Base-by-base conservation (phyloP, 2,329 filamentous ascomycete genomes). In the Aspergillus floridensis region DNA sequence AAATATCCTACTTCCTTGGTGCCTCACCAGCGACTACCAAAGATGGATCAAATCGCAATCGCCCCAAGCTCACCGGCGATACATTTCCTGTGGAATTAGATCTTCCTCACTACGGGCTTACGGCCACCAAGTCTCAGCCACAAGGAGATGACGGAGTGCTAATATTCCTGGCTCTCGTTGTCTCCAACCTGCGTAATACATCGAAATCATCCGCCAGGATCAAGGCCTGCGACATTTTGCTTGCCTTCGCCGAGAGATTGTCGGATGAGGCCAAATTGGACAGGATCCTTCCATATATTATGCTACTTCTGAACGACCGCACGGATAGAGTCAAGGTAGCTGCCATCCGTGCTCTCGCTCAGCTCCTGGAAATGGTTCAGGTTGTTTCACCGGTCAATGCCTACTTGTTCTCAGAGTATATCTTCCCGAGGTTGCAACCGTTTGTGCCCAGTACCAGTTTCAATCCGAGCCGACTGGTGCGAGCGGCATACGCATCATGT, bases 181-280 rank as follows among this genome's bases (percentile, higher is more conserved):
- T 93, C 6, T 91, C 93, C 2, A 96, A 92, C 21, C 77, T 99
- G 65, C 86, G 95, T 62, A 96, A 93, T 61, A 96, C 93, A 14
- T 91, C 92, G 5, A 88, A 93, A 66, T 87, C 93, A 3, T 89
- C 91, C n/a, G 91, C 93, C 26, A 89, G 92, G 66, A 82, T 97
- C 47, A 88, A 92, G 67, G 95, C 92, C 1, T 96, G 95, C 70
- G 95, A 99, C 73, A 83, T 99, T 46, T 82, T 99, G 51, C 79
- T 99, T 53, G 93, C 93, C 2, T 97, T 99, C 73, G 88, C 93
- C 0, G 93, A 98, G 76, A 84, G 90, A 60, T 77, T 98, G 24
- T 96, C 93, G 0, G 96, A 99, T 72, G 95, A 99, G 76, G 93
- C 93, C 3, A 98, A 97, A 74, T 81, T 99, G 52, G 96, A 99